Evolutionary conservation across 2,329 filamentous ascomycete species (phyloP).

Genomic region (Dendrostoma leiphaemia): DNA sequence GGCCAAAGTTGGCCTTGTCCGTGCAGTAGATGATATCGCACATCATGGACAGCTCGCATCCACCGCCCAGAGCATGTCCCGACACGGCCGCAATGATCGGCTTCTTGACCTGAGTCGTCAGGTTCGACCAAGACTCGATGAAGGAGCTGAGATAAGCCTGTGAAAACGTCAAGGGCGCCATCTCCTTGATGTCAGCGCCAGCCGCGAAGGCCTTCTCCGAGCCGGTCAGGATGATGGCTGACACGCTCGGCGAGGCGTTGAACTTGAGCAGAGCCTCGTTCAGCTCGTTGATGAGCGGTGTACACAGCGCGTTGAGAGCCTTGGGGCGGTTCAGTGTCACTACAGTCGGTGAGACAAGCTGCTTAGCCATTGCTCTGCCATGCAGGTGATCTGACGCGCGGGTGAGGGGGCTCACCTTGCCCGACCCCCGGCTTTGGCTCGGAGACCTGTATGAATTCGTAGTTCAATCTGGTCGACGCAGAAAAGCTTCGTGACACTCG

Average conservation of each 20-base stretch:
- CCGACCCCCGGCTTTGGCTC: conserved; percentile 86
- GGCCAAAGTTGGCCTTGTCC: conserved; percentile 82
- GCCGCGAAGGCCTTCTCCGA: conserved; percentile 90
- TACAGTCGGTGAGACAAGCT: conserved; percentile 34
- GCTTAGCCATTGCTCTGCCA: background rate
- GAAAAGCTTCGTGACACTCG: conserved; percentile 53
- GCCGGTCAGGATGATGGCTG: conserved; percentile 82
- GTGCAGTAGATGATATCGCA: conserved; percentile 93
- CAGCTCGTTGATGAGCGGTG: conserved; percentile 85
- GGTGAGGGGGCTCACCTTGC: conserved; percentile 59
- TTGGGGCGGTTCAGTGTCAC: conserved; percentile 93
- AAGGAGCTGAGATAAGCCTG: conserved; percentile 87
- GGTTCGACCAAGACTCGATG: conserved; percentile 89
- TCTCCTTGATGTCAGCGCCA: conserved; percentile 98
- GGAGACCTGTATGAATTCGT: conserved; percentile 81
- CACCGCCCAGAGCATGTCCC: conserved; percentile 90
- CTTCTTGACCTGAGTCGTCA: conserved; percentile 84
- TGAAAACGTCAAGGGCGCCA: conserved; percentile 88
- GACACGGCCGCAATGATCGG: conserved; percentile 93
- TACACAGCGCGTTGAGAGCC: conserved; percentile 90
- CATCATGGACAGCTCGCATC: conserved; percentile 97
- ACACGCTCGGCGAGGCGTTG: conserved; percentile 67
- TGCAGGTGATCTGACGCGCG: background rate
- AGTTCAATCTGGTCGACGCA: conserved; percentile 46
- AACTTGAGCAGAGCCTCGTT: conserved; percentile 73